Evolutionary conservation across 345 rosid species (phyloP), one percentile per base, ranked within the genome.

Genomic region (Boechera retrofracta): DNA sequence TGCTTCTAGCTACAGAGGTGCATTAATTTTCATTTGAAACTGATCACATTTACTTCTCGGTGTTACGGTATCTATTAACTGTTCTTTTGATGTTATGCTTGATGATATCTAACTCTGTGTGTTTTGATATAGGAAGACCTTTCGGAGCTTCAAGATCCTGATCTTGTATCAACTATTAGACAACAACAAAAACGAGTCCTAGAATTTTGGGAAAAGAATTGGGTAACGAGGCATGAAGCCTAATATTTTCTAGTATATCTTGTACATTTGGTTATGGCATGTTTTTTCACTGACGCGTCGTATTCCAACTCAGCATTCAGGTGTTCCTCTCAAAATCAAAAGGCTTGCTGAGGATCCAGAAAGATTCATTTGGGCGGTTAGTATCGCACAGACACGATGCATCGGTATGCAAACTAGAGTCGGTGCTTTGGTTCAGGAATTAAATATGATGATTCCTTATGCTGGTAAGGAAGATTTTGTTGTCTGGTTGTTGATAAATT

Each of bases 1-100:
- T 94, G 86, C 98, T 94, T 85, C 88, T 92, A 61, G 97, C 98
- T 72, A 86, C 93, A 52, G 93, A 94, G 97, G 98, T 94, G 51
- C 4, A 77, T 69, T 61, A 41, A 72, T 10, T 42, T 36, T 6
- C 71, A 18, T 62, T 16, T 56, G 18, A 10, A 38, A 10, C 45
- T 29, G 12, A 39, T 31, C 63, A 49, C 44, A 31, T 55, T 66
- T 12, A 49, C 55, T 67, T 68, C 47, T 72, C 6, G 4, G 11
- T 41, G 32, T 66, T 55, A 2, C 18, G 9, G 18, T 48, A 13
- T 35, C 41, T 10, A 0, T 44, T 38, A 13, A 10, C 67, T 53
- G 33, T 56, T 18, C 2, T 3, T 47, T 67, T 31, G 44, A 44
- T 56, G 52, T 47, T 38, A 26, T 48, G 55, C 58, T 64, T 72